phyloP scores from a whole-genome alignment of 2,329 filamentous ascomycete genomes.

The Fusarium gaditjirri region DNA sequence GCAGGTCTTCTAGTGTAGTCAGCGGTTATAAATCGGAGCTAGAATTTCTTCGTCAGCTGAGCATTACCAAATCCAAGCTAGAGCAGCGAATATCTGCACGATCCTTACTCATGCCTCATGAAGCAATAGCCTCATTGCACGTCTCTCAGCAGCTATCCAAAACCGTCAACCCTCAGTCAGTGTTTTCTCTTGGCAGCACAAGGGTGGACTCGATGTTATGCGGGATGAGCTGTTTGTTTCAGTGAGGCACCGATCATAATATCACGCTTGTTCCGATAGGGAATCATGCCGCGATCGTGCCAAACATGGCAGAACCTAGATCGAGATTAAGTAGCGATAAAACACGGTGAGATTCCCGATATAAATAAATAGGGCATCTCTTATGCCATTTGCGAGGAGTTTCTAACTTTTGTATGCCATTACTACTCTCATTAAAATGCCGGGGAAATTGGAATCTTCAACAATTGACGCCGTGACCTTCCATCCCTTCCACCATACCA shows the following conservation, averaged over 20 bases:
- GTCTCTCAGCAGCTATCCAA: too few relatives aligned
- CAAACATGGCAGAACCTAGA: accelerated
- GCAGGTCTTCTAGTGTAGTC: neutral
- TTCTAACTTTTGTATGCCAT: neutral
- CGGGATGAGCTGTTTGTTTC: neutral
- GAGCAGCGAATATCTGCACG: neutral
- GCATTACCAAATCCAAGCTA: neutral
- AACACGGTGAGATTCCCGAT: accelerated
- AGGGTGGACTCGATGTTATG: neutral
- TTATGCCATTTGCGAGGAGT: accelerated
- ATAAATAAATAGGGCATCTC: neutral
- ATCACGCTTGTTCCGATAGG: neutral
- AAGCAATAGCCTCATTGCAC: neutral
- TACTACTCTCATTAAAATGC: neutral
- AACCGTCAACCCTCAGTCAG: accelerated
- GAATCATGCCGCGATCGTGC: neutral
- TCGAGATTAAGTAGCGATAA: accelerated
- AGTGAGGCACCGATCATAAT: neutral
- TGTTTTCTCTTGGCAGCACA: neutral
- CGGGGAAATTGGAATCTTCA: neutral
- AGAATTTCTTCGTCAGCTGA: neutral
- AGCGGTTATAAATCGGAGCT: neutral
- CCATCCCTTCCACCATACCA: neutral
- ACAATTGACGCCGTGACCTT: neutral
- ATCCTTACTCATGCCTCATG: neutral